phyloP scores from a whole-genome alignment of 2,329 filamentous ascomycete species.

The Sporothrix pallida region DNA sequence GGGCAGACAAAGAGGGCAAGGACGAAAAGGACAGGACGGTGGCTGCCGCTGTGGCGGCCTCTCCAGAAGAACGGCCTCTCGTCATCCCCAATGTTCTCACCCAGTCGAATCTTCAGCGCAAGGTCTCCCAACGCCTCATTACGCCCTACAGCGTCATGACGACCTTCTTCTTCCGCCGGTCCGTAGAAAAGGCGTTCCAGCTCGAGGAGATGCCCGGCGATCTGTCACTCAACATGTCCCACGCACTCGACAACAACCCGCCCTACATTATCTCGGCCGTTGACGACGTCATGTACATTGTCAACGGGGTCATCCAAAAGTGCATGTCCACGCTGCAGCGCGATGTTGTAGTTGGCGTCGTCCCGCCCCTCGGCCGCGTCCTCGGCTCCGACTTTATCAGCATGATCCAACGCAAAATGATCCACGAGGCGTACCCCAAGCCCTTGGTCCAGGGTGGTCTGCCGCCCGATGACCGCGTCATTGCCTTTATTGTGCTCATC shows the following conservation, averaged over 20 bases:
- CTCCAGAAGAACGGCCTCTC: constrained; percentile 61
- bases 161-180: constrained; percentile 94
- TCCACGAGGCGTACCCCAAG: constrained; percentile 90
- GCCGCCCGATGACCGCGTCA: constrained; percentile 85
- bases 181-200: constrained; percentile 97
- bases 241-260: constrained; percentile 70
- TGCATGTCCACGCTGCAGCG: constrained; percentile 85
- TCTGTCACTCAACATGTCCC: constrained; percentile 75
- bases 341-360: constrained; percentile 75
- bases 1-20: neutral
- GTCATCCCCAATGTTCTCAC: constrained; percentile 74
- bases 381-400: constrained; percentile 89
- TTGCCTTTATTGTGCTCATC: constrained; percentile 88
- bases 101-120: constrained; percentile 80
- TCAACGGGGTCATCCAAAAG: constrained; percentile 87
- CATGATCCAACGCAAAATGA: constrained; percentile 98
- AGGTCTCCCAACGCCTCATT: constrained; percentile 75
- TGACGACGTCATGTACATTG: constrained; percentile 99
- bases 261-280: constrained; percentile 95
- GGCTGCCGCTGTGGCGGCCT: neutral
- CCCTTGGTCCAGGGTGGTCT: constrained; percentile 76
- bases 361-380: constrained; percentile 79
- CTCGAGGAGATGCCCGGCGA: constrained; percentile 86
- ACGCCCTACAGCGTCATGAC: constrained; percentile 90
- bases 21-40: neutral